A percentile compares a stretch with the other conserved stretches of the same genome.
phyloP scores from a whole-genome alignment of 768 basidiomycete species.

The Agrocybe chaxingu region DNA sequence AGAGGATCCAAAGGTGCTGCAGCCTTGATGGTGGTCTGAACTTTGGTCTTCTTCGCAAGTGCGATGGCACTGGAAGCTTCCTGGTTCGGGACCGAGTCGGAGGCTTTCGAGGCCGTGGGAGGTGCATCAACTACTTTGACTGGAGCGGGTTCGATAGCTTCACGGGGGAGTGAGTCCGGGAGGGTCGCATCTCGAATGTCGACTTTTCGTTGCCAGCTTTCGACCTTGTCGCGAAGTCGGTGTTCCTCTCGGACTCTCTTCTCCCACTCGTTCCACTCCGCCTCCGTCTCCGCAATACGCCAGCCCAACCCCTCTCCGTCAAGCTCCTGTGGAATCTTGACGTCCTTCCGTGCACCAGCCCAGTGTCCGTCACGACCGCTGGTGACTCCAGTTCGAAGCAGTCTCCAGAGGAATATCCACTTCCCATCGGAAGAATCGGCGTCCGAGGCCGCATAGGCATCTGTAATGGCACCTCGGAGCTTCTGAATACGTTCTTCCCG shows the following conservation, averaged over 20 bases:
- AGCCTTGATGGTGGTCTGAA: neutral
- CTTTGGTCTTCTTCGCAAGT: neutral
- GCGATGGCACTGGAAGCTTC: too few relatives aligned
- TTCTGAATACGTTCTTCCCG: conserved; percentile 11
- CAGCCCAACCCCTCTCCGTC: conserved; percentile 7
- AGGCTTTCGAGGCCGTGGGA: neutral
- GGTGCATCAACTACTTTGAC: neutral
- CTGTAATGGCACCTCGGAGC: conserved; percentile 12
- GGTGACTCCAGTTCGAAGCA: conserved; percentile 17
- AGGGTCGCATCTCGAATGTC: neutral
- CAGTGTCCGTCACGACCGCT: conserved; percentile 19
- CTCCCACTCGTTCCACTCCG: conserved; percentile 23
- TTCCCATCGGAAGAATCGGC: conserved; percentile 21
- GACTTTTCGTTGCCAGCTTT: conserved; percentile 19
- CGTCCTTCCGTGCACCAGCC: conserved; percentile 16
- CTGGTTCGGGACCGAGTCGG: too few relatives aligned
- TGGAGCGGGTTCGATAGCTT: neutral
- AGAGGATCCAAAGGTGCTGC: conserved; percentile 4
- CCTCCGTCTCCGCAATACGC: conserved; percentile 20
- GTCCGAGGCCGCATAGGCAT: conserved; percentile 17
- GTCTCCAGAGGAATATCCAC: conserved; percentile 14
- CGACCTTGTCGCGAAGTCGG: conserved; percentile 18
- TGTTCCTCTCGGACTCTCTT: conserved; percentile 12
- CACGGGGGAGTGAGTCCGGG: neutral
- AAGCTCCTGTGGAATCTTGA: conserved; percentile 7